Base-by-base conservation (phyloP, 495 filamentous ascomycete genomes). In the Penicillium paxilli region DNA sequence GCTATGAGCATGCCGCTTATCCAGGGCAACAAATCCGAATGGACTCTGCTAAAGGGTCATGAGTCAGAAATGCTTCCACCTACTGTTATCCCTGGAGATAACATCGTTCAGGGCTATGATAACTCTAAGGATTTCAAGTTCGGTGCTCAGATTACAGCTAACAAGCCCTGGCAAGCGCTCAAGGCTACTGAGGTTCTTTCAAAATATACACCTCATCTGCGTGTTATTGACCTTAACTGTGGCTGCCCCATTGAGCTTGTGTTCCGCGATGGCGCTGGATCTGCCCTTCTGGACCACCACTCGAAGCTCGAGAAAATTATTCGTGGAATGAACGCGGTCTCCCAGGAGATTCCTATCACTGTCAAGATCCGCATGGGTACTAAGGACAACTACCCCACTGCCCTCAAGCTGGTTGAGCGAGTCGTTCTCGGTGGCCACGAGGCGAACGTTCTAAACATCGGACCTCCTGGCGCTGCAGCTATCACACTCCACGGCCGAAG, bases 221-320 rank as follows among this genome's bases (percentile, higher is more conserved):
- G 94, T 24, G 83, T 96, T 5, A 86, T 98, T 51, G 94, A 98
- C 64, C 71, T 98, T 53, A 98, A 98, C 73, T 96, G 93, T 62
- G 94, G 94, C 25, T 98, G 94, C 63, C 94, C 94, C 14, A 96
- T 98, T 63, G 93, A 98, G 57, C 80, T 96, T 49, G 85, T 98
- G 37, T 96, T 83, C 76, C 82, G 88, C 33, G 78, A 87, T 32
- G 94, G 94, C 38, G 89, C 90, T 19, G 94, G 94, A 3, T 96
- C 93, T n/a, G 92, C 89, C n/a, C 83, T 98, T 1, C 82, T 98
- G 12, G 94, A 98, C 54, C 76, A 83, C 33, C 87, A 80, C 35
- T 81, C 81, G 23, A 96, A 96, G 67, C 69, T 98, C 33, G 89
- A 96, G 61, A 91, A 91, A 69, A 97, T 96, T 60, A 78, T 98